Percentiles rank a stretch among this genome's conserved stretches.
phyloP scores from a whole-genome alignment of 345 rosid genomes.

The Eutrema japonicum region DNA sequence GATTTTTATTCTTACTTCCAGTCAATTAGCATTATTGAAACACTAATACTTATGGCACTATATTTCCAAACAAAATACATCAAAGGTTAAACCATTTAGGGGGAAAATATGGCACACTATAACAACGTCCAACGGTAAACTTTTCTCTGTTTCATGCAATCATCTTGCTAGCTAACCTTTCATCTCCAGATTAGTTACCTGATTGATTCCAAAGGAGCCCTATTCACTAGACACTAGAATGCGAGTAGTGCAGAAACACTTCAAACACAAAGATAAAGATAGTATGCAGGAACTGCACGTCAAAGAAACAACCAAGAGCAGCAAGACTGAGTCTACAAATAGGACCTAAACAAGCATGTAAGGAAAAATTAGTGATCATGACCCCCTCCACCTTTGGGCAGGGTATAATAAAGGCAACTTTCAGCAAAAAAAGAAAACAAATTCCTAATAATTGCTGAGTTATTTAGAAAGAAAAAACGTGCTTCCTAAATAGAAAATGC shows the following conservation, averaged over 20 bases:
- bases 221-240: conserved; percentile 20
- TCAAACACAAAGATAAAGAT: conserved; percentile 17
- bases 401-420: not conserved
- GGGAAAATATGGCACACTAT: not conserved
- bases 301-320: conserved; percentile 10
- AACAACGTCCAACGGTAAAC: not conserved
- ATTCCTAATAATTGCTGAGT: no score
- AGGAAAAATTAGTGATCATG: conserved; percentile 3
- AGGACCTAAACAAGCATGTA: not conserved
- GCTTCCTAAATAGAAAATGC: no score
- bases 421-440: no score
- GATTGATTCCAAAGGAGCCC: conserved; percentile 6
- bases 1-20: conserved; percentile 22
- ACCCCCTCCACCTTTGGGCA: not conserved
- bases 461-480: no score
- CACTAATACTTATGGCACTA: conserved; percentile 12
- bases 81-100: not conserved
- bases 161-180: conserved; percentile 22
- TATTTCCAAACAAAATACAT: conserved; percentile 17
- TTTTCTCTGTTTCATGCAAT: not conserved
- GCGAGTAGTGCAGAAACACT: not conserved
- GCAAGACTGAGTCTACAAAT: no score
- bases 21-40: conserved; percentile 16
- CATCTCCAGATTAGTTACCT: conserved; percentile 15
- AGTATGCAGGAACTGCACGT: not conserved